Evolutionary conservation across 768 basidiomycete genomes (phyloP), one percentile per base, ranked within the genome.

Genomic region (Pleurotus cornucopiae): DNA sequence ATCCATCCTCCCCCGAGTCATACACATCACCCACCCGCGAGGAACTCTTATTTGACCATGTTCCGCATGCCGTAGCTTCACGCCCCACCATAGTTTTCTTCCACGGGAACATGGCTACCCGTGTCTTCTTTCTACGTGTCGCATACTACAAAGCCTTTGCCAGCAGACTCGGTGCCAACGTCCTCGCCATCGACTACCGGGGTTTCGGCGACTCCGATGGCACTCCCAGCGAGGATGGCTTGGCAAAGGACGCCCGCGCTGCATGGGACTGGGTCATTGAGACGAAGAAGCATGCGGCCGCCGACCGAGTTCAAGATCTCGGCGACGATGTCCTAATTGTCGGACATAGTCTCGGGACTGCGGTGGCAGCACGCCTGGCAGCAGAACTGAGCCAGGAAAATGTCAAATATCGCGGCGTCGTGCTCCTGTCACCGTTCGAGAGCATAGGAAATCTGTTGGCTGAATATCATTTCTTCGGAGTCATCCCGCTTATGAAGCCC

Each of bases 321-420:
- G 51, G 51, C 2, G 72, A 82, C 37, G 75, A 86, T 57, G 76
- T 97, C 38, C 72, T 93, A 3, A 67, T 98, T 43, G 74, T 91
- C 2, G 95, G 95, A 0, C 93, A 95, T 62, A 94, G 91, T 60
- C 73, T 98, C 11, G 95, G 95, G 1, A 94, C 94, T 0, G 94
- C 86, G 0, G 88, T 98, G 2, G 77, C 76, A 6, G 76, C 78
- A 11, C 74, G 77, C 23, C 69, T 85, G 14, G 78, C 74, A 12
- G 77, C 75, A 4, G 67, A 73, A 40, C 67, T 85, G n/a, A 71
- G 72, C n/a, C 69, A 70, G 3, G 76, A 82, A 38, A 71, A 67
- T 2, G 63, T 76, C 34, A 67, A 60, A 21, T 70, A 68, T 46
- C 76, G 76, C 59, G 81, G 74, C 26, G 72, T 81, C 6, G 82